A percentile compares a stretch with the other conserved stretches of the same genome.
phyloP scores from a whole-genome alignment of 805 yeast species.

The Candida parachauliodes region DNA sequence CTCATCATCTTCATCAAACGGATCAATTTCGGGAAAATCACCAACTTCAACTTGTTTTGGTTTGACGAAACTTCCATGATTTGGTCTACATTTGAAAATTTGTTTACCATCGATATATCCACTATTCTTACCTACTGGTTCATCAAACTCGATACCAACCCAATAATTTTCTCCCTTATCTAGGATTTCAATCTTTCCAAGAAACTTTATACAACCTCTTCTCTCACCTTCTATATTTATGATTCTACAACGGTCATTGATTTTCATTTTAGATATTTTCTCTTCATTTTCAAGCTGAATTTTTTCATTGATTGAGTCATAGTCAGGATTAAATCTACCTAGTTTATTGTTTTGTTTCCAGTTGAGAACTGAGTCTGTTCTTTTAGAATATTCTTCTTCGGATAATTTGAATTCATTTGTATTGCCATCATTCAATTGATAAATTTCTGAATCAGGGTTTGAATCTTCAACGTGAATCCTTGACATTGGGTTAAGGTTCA shows the following conservation, averaged over 20 bases:
- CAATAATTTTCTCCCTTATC: conserved; percentile 51
- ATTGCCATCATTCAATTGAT: conserved; percentile 24
- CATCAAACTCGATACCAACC: conserved; percentile 85
- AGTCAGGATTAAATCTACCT: conserved; percentile 69
- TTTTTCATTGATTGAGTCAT: conserved; percentile 24
- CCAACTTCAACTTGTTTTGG: conserved; percentile 70
- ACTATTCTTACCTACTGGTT: conserved; percentile 82
- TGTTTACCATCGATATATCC: conserved; percentile 63
- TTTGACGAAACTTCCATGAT: conserved; percentile 75
- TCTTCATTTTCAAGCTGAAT: conserved; percentile 28
- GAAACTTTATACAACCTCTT: conserved; percentile 64
- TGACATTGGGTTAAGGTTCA: conserved; percentile 35
- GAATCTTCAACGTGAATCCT: conserved; percentile 58
- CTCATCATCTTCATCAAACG: conserved; percentile 48
- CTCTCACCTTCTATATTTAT: conserved; percentile 48
- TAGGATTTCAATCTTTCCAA: conserved; percentile 67
- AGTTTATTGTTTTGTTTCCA: conserved; percentile 72
- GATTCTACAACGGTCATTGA: conserved; percentile 55
- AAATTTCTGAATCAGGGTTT: conserved; percentile 50
- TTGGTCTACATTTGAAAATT: conserved; percentile 54
- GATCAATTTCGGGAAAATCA: conserved; percentile 51
- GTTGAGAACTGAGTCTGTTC: conserved; percentile 59
- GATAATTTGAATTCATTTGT: conserved; percentile 43
- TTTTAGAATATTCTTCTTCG: conserved; percentile 58
- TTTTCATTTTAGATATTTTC: conserved; percentile 24